phyloP scores from a whole-genome alignment of 495 filamentous ascomycete species.

The Tuber calosporum region DNA sequence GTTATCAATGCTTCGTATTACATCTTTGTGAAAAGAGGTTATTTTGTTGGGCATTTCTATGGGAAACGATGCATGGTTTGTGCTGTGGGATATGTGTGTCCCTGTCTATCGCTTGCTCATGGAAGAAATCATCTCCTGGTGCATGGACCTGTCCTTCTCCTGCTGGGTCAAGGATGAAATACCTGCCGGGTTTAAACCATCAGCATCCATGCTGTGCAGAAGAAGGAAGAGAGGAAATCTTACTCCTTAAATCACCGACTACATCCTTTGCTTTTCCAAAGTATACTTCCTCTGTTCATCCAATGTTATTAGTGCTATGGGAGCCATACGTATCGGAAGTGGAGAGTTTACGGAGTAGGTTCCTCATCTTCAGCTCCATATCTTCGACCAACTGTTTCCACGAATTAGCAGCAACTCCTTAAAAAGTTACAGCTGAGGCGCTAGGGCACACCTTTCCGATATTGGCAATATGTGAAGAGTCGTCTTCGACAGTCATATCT shows the following conservation, averaged over 20 bases:
- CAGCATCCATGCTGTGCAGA: constrained; percentile 10
- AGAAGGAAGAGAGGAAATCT: constrained; percentile 34
- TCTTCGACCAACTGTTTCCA: constrained; percentile 74
- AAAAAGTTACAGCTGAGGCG: neutral
- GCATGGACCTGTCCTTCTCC: constrained; percentile 75
- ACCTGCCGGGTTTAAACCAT: constrained; percentile 44
- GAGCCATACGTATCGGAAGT: neutral
- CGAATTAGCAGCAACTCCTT: neutral
- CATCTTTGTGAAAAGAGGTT: neutral
- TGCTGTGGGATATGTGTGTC: neutral
- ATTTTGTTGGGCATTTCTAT: neutral
- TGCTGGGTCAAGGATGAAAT: constrained; percentile 76
- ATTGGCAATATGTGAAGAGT: constrained; percentile 90
- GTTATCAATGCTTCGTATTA: neutral
- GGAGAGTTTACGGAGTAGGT: constrained; percentile 59
- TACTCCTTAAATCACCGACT: constrained; percentile 92
- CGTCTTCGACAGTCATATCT: constrained; percentile 80
- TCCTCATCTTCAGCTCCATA: constrained; percentile 99
- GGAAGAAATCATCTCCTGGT: constrained; percentile 82
- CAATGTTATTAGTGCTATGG: constrained; percentile 41
- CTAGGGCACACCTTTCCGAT: constrained; percentile 53
- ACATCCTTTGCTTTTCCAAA: constrained; percentile 99
- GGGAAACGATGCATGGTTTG: neutral
- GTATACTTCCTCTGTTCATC: constrained; percentile 70
- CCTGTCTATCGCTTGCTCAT: constrained; percentile 46